Evolutionary conservation across 2,329 filamentous ascomycete genomes (phyloP).

Genomic region (Didymella sp.): DNA sequence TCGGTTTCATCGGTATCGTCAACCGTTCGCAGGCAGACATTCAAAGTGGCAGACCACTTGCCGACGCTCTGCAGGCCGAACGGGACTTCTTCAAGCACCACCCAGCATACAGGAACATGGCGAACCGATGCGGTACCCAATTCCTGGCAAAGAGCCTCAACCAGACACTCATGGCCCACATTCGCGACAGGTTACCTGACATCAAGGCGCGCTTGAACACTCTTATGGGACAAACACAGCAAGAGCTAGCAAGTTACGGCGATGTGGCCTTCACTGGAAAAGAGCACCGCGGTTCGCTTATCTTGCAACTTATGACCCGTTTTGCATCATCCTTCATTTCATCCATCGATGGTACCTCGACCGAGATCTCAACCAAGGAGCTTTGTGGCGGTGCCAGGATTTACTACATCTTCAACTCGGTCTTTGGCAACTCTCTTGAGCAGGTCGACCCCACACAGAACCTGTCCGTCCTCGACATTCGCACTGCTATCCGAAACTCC

Average conservation of each 20-base stretch:
- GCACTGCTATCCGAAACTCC: conserved; percentile 97
- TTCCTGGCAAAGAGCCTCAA: conserved; percentile 95
- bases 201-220: conserved; percentile 98
- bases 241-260: conserved; percentile 96
- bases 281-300: conserved; percentile 92
- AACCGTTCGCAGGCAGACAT: conserved; percentile 99
- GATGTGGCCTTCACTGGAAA: conserved; percentile 98
- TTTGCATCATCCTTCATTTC: conserved; percentile 98
- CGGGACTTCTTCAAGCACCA: conserved; percentile 96
- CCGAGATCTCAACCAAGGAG: conserved; percentile 98
- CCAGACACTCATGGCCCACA: conserved; percentile 93
- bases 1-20: conserved; percentile 97
- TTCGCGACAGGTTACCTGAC: conserved; percentile 92
- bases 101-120: conserved; percentile 96
- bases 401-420: conserved; percentile 99
- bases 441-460: conserved; percentile 96
- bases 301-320: conserved; percentile 96
- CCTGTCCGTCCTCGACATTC: conserved; percentile 90
- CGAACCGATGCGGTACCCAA: conserved; percentile 89
- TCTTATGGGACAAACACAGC: conserved; percentile 98
- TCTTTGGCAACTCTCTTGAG: conserved; percentile 95
- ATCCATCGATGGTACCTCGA: conserved; percentile 97
- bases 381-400: conserved; percentile 93
- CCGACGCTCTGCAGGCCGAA: conserved; percentile 88
- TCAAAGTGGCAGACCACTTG: conserved; percentile 91